These are phyloP conservation scores for Powellomyces hirtus DNA, from an alignment of 192 early-diverging fungal genomes.

Conservation along the genomic window DNA sequence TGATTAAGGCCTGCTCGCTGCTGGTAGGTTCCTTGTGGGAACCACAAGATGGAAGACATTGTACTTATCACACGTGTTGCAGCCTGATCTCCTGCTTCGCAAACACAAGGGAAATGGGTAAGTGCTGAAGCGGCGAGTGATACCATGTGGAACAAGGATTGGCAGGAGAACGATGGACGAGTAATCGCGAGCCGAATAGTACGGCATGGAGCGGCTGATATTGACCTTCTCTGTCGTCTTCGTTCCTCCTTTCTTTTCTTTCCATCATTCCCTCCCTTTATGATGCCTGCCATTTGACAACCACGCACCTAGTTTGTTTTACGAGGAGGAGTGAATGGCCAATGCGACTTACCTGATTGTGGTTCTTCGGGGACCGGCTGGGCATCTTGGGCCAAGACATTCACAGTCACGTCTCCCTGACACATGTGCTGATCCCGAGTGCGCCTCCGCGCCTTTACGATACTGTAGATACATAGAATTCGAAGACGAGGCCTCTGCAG, in stretches of 20 bases:
- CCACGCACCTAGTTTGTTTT: too few relatives aligned
- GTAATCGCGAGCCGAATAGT: too few relatives aligned
- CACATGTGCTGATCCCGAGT: too few relatives aligned
- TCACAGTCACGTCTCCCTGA: background rate
- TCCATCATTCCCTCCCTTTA: slow-evolving; percentile 1
- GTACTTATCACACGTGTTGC: background rate
- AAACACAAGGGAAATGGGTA: slow-evolving; percentile 83
- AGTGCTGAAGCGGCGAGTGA: slow-evolving; percentile 18
- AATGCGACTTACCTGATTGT: too few relatives aligned
- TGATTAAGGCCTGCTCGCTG: slow-evolving; percentile 66
- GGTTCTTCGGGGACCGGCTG: too few relatives aligned
- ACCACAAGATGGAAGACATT: background rate
- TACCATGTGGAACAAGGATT: slow-evolving; percentile 1
- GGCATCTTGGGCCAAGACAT: too few relatives aligned
- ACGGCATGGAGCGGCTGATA: slow-evolving; percentile 5
- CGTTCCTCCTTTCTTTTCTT: slow-evolving; percentile 30
- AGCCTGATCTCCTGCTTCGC: slow-evolving; percentile 67
- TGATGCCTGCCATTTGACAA: slow-evolving; percentile 13
- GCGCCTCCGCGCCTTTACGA: too few relatives aligned
- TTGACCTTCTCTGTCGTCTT: slow-evolving; percentile 24
- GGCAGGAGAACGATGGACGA: too few relatives aligned
- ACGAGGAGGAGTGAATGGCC: too few relatives aligned
- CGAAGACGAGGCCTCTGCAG: slow-evolving; percentile 50
- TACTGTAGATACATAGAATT: slow-evolving; percentile 77
- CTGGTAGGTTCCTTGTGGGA: slow-evolving; percentile 50